Percentiles rank a stretch among this genome's conserved stretches.
phyloP scores from a whole-genome alignment of 1,284 basidiomycete species.

The Agroathelia rolfsii region DNA sequence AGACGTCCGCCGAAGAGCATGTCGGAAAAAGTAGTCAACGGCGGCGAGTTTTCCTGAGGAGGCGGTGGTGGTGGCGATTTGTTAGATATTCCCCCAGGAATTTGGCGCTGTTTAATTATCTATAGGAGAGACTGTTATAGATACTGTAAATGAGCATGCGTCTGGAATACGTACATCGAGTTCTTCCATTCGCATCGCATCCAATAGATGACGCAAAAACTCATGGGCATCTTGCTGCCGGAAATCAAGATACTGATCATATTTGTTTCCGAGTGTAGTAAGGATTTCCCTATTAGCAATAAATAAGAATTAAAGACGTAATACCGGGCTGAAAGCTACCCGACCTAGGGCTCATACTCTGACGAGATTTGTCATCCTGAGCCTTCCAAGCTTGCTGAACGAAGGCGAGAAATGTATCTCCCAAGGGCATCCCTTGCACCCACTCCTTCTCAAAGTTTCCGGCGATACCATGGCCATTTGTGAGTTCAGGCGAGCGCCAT shows the following conservation, averaged over 20 bases:
- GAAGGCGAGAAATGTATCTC: constrained; percentile 48
- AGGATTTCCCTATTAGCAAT: constrained; percentile 42
- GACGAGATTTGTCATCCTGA: constrained; percentile 38
- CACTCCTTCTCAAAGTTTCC: constrained; percentile 39
- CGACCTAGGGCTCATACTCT: constrained; percentile 56
- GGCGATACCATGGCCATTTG: constrained; percentile 48
- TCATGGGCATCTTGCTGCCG: constrained; percentile 94
- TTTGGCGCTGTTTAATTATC: constrained; percentile 73
- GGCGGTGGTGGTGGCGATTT: constrained; percentile 7
- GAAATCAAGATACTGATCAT: constrained; percentile 88
- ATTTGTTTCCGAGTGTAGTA: constrained; percentile 67
- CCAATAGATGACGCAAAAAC: constrained; percentile 79
- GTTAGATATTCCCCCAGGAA: constrained; percentile 11
- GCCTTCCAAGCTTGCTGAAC: constrained; percentile 52
- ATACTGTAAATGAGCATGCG: constrained; percentile 8
- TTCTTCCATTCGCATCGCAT: constrained; percentile 94
- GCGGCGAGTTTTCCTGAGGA: constrained; percentile 35
- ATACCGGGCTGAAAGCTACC: constrained; percentile 15
- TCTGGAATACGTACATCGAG: constrained; percentile 56
- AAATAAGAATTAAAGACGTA: constrained; percentile 7
- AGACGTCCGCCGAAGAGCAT: constrained; percentile 84
- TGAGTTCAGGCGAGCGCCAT: constrained; percentile 52
- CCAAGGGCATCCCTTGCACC: constrained; percentile 52
- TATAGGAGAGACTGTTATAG: constrained; percentile 20
- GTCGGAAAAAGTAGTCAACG: constrained; percentile 77